These are phyloP conservation scores for Neonectria coccinea DNA, from an alignment of 2,329 filamentous ascomycete species.

Conservation along the genomic window DNA sequence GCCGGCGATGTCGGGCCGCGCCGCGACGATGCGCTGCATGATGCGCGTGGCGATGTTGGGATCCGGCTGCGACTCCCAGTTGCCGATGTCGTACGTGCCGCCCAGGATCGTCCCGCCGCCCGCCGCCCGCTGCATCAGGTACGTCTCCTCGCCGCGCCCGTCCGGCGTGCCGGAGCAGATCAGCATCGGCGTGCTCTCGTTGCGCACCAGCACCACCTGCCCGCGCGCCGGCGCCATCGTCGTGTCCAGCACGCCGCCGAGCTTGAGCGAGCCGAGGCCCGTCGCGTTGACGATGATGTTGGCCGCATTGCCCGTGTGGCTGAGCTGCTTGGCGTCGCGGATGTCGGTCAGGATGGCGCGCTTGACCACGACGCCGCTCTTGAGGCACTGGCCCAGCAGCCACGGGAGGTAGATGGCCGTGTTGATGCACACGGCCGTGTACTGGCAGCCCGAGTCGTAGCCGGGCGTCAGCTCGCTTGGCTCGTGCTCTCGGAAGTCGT, in stretches of 20 bases:
- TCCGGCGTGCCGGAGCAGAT: slow-evolving; percentile 80
- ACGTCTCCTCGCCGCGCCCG: slow-evolving; percentile 76
- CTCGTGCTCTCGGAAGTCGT: slow-evolving; percentile 75
- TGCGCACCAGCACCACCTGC: slow-evolving; percentile 86
- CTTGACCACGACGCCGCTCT: slow-evolving; percentile 76
- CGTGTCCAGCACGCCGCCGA: slow-evolving; percentile 85
- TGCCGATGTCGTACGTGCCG: slow-evolving; percentile 83
- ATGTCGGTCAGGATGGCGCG: slow-evolving; percentile 77
- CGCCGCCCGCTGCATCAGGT: slow-evolving; percentile 84
- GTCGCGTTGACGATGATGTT: slow-evolving; percentile 87
- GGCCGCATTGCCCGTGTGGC: slow-evolving; percentile 67
- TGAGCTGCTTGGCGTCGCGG: slow-evolving; percentile 68
- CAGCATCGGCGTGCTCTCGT: slow-evolving; percentile 78
- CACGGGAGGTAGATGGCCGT: slow-evolving; percentile 88
- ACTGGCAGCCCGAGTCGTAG: slow-evolving; percentile 78
- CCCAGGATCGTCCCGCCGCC: slow-evolving; percentile 88
- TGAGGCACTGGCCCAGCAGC: slow-evolving; percentile 83
- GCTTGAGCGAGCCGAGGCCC: slow-evolving; percentile 77
- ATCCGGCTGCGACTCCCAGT: slow-evolving; percentile 84
- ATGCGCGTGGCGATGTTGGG: slow-evolving; percentile 84
- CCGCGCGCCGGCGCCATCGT: slow-evolving; percentile 81
- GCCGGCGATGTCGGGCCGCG: slow-evolving; percentile 72
- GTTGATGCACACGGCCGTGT: slow-evolving; percentile 92
- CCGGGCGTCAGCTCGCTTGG: slow-evolving; percentile 70
- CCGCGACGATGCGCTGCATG: slow-evolving; percentile 79